Percentiles rank a stretch among this genome's conserved stretches.
These are phyloP conservation scores for Botrytis fabae DNA, from an alignment of 2,329 filamentous ascomycete species.

Conservation along the genomic window DNA sequence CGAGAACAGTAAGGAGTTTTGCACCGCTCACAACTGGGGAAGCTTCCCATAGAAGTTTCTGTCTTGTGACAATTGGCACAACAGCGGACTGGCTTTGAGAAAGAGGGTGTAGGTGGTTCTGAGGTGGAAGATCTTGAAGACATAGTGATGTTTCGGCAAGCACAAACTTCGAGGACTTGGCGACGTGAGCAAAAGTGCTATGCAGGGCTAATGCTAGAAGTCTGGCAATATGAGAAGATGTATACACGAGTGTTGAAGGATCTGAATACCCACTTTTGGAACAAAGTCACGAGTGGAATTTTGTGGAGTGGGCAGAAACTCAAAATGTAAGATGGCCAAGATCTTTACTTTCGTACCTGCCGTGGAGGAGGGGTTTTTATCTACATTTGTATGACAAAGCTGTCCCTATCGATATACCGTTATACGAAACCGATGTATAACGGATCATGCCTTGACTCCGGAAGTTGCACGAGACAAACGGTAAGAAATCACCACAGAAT, in stretches of 20 bases:
- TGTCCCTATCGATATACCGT: background rate
- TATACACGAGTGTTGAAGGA: background rate
- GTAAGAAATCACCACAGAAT: background rate
- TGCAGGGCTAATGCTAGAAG: slow-evolving; percentile 1
- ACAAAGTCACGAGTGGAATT: background rate
- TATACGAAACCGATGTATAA: background rate
- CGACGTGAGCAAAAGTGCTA: background rate
- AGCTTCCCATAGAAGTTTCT: slow-evolving; percentile 7
- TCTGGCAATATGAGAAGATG: background rate
- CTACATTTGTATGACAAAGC: slow-evolving; percentile 10
- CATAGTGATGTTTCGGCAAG: slow-evolving; percentile 6
- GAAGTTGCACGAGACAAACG: background rate
- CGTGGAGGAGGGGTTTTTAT: slow-evolving; percentile 5
- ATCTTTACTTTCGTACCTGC: background rate
- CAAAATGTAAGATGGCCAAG: background rate
- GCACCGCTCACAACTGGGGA: slow-evolving; percentile 10
- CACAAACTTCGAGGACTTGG: background rate
- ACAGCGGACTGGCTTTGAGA: background rate
- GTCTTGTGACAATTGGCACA: background rate
- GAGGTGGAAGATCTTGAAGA: slow-evolving; percentile 9
- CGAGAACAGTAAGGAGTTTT: slow-evolving; percentile 12
- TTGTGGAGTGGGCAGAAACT: background rate
- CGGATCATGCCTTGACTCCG: slow-evolving; percentile 6
- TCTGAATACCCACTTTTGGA: background rate
- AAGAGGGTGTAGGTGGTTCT: background rate